Evolutionary conservation across 2,329 filamentous ascomycete genomes (phyloP).

Genomic region (Cryphonectria carpinicola): DNA sequence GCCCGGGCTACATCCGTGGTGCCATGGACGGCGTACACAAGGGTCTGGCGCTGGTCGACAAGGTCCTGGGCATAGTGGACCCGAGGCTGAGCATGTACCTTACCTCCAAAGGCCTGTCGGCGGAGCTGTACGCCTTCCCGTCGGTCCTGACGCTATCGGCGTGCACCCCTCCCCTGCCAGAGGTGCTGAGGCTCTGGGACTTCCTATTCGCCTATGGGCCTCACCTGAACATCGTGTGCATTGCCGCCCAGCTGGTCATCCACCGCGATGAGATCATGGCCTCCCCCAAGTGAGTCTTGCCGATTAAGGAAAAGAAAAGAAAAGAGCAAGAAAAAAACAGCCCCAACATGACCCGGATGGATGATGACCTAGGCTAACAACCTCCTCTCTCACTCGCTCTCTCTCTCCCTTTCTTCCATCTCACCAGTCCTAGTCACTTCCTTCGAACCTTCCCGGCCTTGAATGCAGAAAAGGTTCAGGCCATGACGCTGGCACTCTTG

Average conservation of each 20-base stretch:
- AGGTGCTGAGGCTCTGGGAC: constrained; percentile 93
- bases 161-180: constrained; percentile 91
- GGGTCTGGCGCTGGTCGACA: constrained; percentile 88
- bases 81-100: constrained; percentile 84
- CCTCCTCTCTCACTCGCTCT: too few species aligned
- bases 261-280: constrained; percentile 83
- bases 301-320: too few species aligned
- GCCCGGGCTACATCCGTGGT: constrained; percentile 90
- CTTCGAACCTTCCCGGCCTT: constrained; percentile 85
- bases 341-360: not conserved
- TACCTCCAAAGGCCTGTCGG: constrained; percentile 82
- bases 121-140: constrained; percentile 95
- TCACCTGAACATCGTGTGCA: constrained; percentile 93
- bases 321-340: not conserved
- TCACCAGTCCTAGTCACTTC: constrained; percentile 83
- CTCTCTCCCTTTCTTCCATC: too few species aligned
- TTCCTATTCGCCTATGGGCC: constrained; percentile 95
- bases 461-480: constrained; percentile 82
- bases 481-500: constrained; percentile 82
- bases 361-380: constrained; percentile 5
- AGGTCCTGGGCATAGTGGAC: constrained; percentile 88
- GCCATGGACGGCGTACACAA: constrained; percentile 98
- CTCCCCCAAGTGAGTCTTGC: constrained; percentile 70
- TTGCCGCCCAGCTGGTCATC: constrained; percentile 90
- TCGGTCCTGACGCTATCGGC: constrained; percentile 93